phyloP scores from a whole-genome alignment of 768 basidiomycete genomes.

The Suillus placidus region DNA sequence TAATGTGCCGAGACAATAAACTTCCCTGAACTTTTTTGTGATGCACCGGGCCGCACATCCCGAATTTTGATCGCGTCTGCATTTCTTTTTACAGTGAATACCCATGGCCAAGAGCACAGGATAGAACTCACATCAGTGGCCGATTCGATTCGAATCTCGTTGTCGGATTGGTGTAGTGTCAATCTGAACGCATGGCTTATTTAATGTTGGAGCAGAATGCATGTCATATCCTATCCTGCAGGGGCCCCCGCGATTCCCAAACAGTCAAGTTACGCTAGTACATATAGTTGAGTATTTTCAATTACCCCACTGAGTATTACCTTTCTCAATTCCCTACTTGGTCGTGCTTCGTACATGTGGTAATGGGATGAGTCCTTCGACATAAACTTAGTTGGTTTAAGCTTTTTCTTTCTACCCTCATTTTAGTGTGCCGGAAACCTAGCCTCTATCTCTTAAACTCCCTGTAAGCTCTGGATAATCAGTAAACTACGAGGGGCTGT shows the following conservation, averaged over 20 bases:
- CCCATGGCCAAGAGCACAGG: neutral
- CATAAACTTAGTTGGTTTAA: neutral
- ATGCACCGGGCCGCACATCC: neutral
- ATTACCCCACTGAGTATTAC: neutral
- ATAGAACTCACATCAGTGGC: neutral
- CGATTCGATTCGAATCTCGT: neutral
- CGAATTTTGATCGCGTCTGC: neutral
- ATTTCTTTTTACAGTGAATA: neutral
- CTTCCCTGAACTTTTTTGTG: conserved; percentile 1
- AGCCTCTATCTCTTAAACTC: neutral
- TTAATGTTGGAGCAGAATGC: neutral
- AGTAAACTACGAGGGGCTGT: neutral
- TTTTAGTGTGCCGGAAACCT: no score
- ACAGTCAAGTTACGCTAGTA: no score
- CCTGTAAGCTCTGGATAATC: neutral
- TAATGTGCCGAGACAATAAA: neutral
- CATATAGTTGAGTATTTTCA: neutral
- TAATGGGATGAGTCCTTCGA: neutral
- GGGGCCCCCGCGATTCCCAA: neutral
- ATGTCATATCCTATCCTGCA: no score
- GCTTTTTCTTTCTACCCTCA: neutral
- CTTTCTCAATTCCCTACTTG: neutral
- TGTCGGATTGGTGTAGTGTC: neutral
- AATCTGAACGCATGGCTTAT: neutral
- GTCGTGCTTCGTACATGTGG: neutral